Base-by-base conservation (phyloP, 768 basidiomycete genomes). In the Russula virescens region DNA sequence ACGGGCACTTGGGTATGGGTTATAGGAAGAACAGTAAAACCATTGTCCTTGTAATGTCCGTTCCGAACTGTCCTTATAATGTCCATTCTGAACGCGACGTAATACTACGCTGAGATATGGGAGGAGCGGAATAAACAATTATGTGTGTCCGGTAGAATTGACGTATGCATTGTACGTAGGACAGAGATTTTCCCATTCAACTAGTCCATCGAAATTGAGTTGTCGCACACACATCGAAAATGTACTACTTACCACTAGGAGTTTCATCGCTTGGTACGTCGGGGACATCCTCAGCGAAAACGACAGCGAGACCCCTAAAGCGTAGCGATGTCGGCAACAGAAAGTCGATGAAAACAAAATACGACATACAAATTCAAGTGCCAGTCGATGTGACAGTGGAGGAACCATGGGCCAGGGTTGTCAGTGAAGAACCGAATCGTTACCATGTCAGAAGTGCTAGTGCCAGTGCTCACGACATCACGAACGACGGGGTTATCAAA, bases 401-500 rank as follows among this genome's bases (percentile, higher is more conserved):
- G 57, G 50, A 69, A 67, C 70, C 68, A 71, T 46, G 68, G 67
- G 16, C 73, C 73, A 11, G 73, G 67, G 42, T 72, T 72, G 61
- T 73, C 72, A 16, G 72, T 73, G 16, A 66, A 50, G 59, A 73
- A 73, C 10, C 74, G 68, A 52, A 75, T 68, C 21, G 64, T 62
- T 10, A 70, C 63, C 7, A 51, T 25, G 31, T 68, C 66, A n/a
- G 18, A 42, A 0, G 34, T 0, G 34, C 54, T 21, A 3, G 40
- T 61, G 5, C 69, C 69, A 26, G 65, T 68, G 51, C 61, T 66
- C 28, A 80, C 74, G 7, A 78, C 79, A 67, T 83, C 81, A 54
- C 81, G 71, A 55, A 77, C 70, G 58, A 77, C 72, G 0, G 81
- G 81, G 69, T 82, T 79, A 19, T 43, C 59, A 0, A 55, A 65